These are phyloP conservation scores for Postia placenta DNA, from an alignment of 768 basidiomycete species.

Conservation along the genomic window DNA sequence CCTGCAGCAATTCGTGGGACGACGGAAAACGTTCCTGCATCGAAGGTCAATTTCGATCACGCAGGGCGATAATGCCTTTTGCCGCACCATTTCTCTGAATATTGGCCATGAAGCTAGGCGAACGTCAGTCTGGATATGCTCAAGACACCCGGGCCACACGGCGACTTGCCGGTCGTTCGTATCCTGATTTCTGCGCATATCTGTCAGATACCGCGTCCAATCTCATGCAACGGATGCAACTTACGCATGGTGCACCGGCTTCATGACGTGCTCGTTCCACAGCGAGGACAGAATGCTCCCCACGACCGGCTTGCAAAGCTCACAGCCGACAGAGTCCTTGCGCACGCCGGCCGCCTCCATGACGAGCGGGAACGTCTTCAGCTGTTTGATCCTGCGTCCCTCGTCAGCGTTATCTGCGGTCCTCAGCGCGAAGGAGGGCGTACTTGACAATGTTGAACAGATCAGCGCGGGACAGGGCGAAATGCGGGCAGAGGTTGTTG, in stretches of 20 bases:
- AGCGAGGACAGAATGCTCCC: constrained; percentile 45
- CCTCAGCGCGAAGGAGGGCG: constrained; percentile 1
- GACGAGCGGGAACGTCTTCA: constrained; percentile 49
- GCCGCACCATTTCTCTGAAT: constrained; percentile 56
- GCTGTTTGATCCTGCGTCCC: constrained; percentile 44
- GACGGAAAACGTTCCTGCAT: constrained; percentile 55
- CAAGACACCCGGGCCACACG: constrained; percentile 4
- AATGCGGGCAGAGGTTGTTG: constrained; percentile 62
- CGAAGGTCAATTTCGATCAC: neutral
- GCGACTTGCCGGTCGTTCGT: constrained; percentile 52
- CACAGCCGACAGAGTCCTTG: constrained; percentile 54
- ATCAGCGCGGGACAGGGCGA: constrained; percentile 56
- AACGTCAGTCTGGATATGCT: neutral
- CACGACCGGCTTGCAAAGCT: constrained; percentile 66
- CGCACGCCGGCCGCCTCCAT: constrained; percentile 44
- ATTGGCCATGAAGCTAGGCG: constrained; percentile 49
- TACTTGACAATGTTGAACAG: constrained; percentile 56
- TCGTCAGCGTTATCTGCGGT: neutral
- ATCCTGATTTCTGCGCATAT: constrained; percentile 44
- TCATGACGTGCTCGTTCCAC: constrained; percentile 62
- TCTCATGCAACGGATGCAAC: neutral
- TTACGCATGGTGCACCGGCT: constrained; percentile 49
- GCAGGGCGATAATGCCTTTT: neutral
- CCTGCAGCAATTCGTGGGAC: constrained; percentile 68
- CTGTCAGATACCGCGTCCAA: neutral